These are phyloP conservation scores for Zalerion maritima DNA, from an alignment of 495 filamentous ascomycete species.

Conservation along the genomic window DNA sequence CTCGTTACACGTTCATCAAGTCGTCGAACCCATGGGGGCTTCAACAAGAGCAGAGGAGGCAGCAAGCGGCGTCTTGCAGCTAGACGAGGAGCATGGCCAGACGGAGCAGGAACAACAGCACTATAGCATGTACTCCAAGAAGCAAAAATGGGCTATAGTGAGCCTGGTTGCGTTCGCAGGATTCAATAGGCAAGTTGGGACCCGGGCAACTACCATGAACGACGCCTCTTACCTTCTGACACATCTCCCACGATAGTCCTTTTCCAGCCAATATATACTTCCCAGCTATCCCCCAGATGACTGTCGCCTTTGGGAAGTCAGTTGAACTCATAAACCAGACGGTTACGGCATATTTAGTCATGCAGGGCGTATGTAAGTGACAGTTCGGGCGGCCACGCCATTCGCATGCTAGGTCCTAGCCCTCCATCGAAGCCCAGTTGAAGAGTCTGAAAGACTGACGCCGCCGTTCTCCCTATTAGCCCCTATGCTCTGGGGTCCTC, in stretches of 20 bases:
- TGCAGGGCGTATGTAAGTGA: constrained; percentile 1
- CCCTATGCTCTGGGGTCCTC: background rate
- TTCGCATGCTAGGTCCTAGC: too few species aligned
- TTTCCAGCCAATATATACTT: too few species aligned
- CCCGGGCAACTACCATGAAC: background rate
- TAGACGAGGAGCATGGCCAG: too few species aligned
- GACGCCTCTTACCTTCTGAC: too few species aligned
- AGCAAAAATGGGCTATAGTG: constrained; percentile 1
- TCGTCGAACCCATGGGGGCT: too few species aligned
- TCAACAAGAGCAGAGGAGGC: too few species aligned
- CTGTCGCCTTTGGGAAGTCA: background rate
- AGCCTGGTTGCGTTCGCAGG: background rate
- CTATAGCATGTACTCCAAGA: background rate
- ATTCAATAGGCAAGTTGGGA: background rate
- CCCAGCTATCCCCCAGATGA: background rate
- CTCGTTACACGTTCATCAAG: too few species aligned
- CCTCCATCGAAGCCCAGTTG: background rate
- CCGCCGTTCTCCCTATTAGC: background rate
- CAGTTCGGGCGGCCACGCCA: too few species aligned
- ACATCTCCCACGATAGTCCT: too few species aligned
- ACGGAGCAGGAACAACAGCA: background rate
- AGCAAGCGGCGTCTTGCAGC: too few species aligned
- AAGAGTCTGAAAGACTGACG: background rate
- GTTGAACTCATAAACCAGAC: background rate
- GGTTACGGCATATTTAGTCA: constrained; percentile 1